Conservation (phyloP, 2,329 filamentous ascomycete genomes). For the Alternaria atra region DNA sequence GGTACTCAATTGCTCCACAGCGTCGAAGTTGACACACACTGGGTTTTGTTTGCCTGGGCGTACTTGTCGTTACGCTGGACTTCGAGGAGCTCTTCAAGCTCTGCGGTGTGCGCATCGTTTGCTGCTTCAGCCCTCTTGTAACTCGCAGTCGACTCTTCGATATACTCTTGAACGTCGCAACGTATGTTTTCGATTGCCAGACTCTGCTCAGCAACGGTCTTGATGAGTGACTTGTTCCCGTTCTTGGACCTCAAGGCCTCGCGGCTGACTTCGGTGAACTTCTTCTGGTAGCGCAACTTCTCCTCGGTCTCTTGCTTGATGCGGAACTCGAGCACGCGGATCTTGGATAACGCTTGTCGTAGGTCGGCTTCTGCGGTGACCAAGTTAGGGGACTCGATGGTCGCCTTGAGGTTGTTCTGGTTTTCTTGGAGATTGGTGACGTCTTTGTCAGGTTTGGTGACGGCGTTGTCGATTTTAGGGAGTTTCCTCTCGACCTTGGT, state of each 20-base stretch:
- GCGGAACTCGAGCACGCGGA: background rate
- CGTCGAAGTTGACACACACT: background rate
- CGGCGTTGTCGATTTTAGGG: background rate
- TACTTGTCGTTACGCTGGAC: background rate
- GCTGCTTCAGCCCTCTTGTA: background rate
- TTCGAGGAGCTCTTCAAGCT: conserved; percentile 1
- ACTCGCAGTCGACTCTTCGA: background rate
- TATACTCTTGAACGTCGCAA: background rate
- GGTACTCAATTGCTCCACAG: background rate
- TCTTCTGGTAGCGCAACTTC: background rate
- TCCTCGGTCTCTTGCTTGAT: background rate
- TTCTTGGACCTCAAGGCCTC: background rate
- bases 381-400: background rate
- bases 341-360: background rate
- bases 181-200: background rate
- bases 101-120: background rate
- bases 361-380: background rate
- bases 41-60: background rate
- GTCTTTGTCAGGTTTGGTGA: background rate
- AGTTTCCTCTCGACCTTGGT: background rate
- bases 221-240: background rate
- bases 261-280: background rate
- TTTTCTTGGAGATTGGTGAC: background rate
- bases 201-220: background rate
- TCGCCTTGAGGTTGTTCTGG: background rate